Conservation (phyloP, 2,329 filamentous ascomycete genomes). For the Verticillium zaregamsianum region DNA sequence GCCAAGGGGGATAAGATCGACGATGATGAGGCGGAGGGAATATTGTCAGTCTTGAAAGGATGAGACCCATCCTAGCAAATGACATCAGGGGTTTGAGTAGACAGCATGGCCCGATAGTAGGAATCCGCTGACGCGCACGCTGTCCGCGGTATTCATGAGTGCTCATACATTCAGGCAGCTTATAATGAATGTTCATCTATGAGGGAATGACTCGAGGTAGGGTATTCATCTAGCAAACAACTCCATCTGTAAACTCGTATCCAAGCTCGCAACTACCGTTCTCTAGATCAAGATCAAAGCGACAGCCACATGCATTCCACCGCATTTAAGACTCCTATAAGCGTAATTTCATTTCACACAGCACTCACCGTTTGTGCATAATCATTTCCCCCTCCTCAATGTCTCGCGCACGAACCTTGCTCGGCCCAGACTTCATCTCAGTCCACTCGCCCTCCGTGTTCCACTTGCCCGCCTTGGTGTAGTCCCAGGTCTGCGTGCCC, state of each 20-base stretch:
- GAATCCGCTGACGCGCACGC: too few relatives aligned
- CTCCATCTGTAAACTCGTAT: background rate
- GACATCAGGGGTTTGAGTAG: too few relatives aligned
- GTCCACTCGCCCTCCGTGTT: constrained; percentile 59
- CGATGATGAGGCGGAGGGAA: constrained; percentile 17
- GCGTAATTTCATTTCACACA: background rate
- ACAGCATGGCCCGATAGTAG: too few relatives aligned
- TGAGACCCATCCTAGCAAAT: too few relatives aligned
- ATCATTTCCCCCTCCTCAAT: constrained; percentile 12
- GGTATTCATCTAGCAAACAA: background rate
- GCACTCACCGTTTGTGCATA: background rate
- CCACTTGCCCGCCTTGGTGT: constrained; percentile 73
- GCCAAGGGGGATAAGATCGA: constrained; percentile 17
- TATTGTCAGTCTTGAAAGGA: background rate
- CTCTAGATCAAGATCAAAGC: too few relatives aligned
- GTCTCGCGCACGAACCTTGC: constrained; percentile 29
- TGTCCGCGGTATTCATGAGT: too few relatives aligned
- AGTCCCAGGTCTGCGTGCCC: constrained; percentile 62
- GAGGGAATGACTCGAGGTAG: background rate
- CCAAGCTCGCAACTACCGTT: background rate
- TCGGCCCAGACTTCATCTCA: constrained; percentile 60
- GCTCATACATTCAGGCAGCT: too few relatives aligned
- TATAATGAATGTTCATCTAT: background rate
- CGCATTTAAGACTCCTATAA: background rate
- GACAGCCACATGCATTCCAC: background rate